Percentiles rank a stretch among this genome's conserved stretches.
phyloP scores from a whole-genome alignment of 768 basidiomycete genomes.

The Podaxis sp. region DNA sequence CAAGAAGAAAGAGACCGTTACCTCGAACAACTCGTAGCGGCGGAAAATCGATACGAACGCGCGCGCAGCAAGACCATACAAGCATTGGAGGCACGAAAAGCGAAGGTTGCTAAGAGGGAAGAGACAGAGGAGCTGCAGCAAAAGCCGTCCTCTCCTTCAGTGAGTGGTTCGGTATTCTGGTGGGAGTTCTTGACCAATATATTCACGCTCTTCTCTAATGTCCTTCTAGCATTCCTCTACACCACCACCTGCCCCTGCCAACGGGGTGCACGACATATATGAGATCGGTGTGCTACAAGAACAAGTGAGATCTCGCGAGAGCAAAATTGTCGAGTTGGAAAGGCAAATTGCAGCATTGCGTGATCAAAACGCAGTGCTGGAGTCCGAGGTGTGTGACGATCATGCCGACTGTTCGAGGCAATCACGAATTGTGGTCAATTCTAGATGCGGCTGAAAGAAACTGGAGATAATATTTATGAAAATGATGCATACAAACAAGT shows the following conservation, averaged over 20 bases:
- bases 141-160: constrained; percentile 65
- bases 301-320: constrained; percentile 41
- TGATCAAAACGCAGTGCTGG: constrained; percentile 43
- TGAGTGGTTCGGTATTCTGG: constrained; percentile 66
- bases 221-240: constrained; percentile 38
- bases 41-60: constrained; percentile 66
- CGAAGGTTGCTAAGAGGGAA: constrained; percentile 31
- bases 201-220: constrained; percentile 49
- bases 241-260: constrained; percentile 29
- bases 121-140: constrained; percentile 47
- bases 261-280: constrained; percentile 36
- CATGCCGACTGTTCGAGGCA: background rate
- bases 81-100: constrained; percentile 41
- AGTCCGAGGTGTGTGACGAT: constrained; percentile 40
- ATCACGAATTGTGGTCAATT: background rate
- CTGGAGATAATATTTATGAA: constrained; percentile 6
- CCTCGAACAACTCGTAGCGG: constrained; percentile 48
- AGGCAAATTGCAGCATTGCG: constrained; percentile 44
- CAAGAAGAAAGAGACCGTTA: constrained; percentile 49
- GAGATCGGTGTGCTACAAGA: constrained; percentile 42
- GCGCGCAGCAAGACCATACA: constrained; percentile 53
- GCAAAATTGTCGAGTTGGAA: constrained; percentile 49
- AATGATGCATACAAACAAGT: constrained; percentile 11
- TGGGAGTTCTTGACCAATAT: constrained; percentile 52
- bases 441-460: constrained; percentile 13